These are phyloP conservation scores for Botrytis porri DNA, from an alignment of 2,329 filamentous ascomycete species.

Conservation along the genomic window DNA sequence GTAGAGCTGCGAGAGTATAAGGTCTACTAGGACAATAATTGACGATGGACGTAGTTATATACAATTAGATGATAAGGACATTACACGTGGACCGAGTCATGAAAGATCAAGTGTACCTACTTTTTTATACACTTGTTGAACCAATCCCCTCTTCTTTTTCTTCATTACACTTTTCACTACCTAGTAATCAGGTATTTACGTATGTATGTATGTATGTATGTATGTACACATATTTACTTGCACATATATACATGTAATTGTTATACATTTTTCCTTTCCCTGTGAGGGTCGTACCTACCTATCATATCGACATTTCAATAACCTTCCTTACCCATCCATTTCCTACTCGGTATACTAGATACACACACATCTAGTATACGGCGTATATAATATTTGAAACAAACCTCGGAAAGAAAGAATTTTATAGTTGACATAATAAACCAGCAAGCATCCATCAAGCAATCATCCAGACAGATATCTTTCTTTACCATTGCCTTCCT, in stretches of 20 bases:
- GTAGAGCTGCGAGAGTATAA: too few species aligned
- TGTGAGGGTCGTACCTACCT: neutral
- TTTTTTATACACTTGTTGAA: neutral
- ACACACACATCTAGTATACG: neutral
- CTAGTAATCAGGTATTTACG: neutral
- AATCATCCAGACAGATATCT: neutral
- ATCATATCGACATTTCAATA: neutral
- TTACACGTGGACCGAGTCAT: constrained; percentile 4
- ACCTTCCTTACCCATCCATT: neutral
- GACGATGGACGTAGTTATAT: neutral
- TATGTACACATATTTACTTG: neutral
- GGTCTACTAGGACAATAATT: neutral
- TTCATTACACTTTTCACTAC: neutral
- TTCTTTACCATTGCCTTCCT: too few species aligned
- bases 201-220: neutral
- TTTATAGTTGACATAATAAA: neutral
- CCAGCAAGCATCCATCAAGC: neutral
- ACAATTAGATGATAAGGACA: neutral
- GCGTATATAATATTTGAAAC: neutral
- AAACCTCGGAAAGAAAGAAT: neutral
- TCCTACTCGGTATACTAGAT: neutral
- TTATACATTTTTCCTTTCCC: neutral
- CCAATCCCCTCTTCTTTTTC: neutral
- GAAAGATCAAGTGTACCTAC: neutral
- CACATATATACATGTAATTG: neutral